A percentile compares a stretch with the other conserved stretches of the same genome.
phyloP scores from a whole-genome alignment of 345 rosid species.

The Aegle marmelos region DNA sequence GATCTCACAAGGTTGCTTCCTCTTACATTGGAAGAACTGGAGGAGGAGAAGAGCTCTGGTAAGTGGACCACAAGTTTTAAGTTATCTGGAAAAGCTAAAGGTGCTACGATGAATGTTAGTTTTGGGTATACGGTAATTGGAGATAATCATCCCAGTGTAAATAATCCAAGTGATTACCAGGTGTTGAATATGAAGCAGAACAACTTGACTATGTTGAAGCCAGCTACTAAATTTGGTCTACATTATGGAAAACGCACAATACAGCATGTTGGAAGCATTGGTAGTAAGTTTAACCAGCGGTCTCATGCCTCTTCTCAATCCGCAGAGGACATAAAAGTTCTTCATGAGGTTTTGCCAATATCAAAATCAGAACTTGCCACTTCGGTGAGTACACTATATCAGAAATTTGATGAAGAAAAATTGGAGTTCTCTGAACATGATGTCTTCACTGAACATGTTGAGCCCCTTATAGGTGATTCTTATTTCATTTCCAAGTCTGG shows the following conservation, averaged over 20 bases:
- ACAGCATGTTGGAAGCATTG: slow-evolving; percentile 47
- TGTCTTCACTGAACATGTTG: slow-evolving; percentile 31
- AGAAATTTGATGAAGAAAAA: slow-evolving; percentile 56
- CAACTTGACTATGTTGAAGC: slow-evolving; percentile 30
- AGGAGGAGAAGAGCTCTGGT: slow-evolving; percentile 87
- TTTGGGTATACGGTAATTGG: slow-evolving; percentile 72
- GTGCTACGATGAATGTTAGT: slow-evolving; percentile 75
- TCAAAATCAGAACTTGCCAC: slow-evolving; percentile 43
- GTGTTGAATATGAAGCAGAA: slow-evolving; percentile 38
- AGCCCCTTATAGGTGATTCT: slow-evolving; percentile 27
- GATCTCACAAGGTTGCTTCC: slow-evolving; percentile 93
- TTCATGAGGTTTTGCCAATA: slow-evolving; percentile 65
- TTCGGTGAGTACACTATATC: slow-evolving; percentile 34
- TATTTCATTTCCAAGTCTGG: slow-evolving; percentile 21
- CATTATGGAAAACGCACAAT: slow-evolving; percentile 36
- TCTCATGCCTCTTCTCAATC: slow-evolving; percentile 26
- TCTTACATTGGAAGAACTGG: slow-evolving; percentile 84
- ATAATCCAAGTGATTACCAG: slow-evolving; percentile 32
- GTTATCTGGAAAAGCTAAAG: slow-evolving; percentile 75
- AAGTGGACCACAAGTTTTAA: slow-evolving; percentile 91
- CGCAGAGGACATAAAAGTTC: slow-evolving; percentile 68
- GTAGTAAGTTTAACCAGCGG: slow-evolving; percentile 31
- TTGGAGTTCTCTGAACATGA: slow-evolving; percentile 38
- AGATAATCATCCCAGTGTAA: slow-evolving; percentile 42
- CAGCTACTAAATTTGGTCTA: slow-evolving; percentile 30